phyloP scores from a whole-genome alignment of 2,329 filamentous ascomycete genomes.

The Rhytidhysteron rufulum region DNA sequence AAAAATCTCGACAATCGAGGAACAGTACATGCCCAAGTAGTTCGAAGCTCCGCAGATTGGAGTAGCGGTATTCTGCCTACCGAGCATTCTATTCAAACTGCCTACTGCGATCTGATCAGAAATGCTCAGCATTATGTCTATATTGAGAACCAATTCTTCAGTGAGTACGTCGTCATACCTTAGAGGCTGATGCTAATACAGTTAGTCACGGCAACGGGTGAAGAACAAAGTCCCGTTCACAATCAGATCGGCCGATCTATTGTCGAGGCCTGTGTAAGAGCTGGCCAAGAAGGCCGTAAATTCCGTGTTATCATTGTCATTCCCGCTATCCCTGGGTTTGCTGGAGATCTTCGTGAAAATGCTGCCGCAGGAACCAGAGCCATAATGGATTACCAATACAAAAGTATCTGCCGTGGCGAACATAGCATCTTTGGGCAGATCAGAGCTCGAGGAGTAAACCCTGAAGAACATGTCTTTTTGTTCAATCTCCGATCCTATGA shows the following conservation, averaged over 20 bases:
- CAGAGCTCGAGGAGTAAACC: conserved; percentile 69
- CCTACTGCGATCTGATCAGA: conserved; percentile 78
- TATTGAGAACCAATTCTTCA: conserved; percentile 99
- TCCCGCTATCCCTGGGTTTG: conserved; percentile 89
- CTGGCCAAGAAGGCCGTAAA: conserved; percentile 76
- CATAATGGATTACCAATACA: conserved; percentile 99
- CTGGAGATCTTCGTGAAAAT: conserved; percentile 79
- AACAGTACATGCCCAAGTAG: conserved; percentile 74
- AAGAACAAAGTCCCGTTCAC: conserved; percentile 79
- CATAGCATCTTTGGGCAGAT: conserved; percentile 86
- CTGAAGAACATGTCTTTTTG: conserved; percentile 76
- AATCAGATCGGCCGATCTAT: conserved; percentile 87
- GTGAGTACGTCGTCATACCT: conserved; percentile 30
- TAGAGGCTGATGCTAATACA: conserved; percentile 9
- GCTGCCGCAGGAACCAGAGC: conserved; percentile 78
- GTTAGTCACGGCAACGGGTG: conserved; percentile 75
- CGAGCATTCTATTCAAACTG: conserved; percentile 83
- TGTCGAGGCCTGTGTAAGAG: conserved; percentile 81
- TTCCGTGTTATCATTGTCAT: conserved; percentile 90
- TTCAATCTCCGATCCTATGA: conserved; percentile 95
- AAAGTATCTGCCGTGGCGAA: conserved; percentile 87
- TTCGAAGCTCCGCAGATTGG: conserved; percentile 92
- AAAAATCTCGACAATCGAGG: conserved; percentile 62
- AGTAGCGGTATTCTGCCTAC: conserved; percentile 77
- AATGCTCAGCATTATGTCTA: conserved; percentile 92